A percentile compares a stretch with the other conserved stretches of the same genome.
Evolutionary conservation across 352 stramenopile species (phyloP).

Genomic region (Globisporangium yorkense): DNA sequence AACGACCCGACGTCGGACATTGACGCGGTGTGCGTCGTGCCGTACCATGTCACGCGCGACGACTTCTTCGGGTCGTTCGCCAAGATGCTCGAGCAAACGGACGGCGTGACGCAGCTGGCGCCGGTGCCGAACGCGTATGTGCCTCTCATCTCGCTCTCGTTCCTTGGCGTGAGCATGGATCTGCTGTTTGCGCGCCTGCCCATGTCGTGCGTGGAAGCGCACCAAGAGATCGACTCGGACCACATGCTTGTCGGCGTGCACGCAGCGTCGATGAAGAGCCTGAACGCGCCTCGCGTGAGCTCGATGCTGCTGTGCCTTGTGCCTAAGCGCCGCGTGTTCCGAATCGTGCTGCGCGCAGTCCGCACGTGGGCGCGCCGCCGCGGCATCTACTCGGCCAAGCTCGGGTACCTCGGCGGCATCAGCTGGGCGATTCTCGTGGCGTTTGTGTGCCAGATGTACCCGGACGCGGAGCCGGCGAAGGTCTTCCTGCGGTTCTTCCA

Average conservation of each 20-base stretch:
- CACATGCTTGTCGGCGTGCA: slow-evolving; percentile 91
- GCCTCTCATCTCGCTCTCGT: slow-evolving; percentile 88
- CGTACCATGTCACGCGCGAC: slow-evolving; percentile 75
- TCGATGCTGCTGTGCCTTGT: slow-evolving; percentile 94
- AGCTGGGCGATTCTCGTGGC: slow-evolving; percentile 98
- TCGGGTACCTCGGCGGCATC: slow-evolving; percentile 96
- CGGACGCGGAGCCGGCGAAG: slow-evolving; percentile 57
- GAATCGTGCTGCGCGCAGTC: slow-evolving; percentile 73
- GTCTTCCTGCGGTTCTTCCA: slow-evolving; percentile 83
- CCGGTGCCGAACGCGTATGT: slow-evolving; percentile 89
- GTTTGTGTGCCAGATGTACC: slow-evolving; percentile 91
- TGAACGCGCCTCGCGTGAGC: slow-evolving; percentile 93
- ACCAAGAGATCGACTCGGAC: slow-evolving; percentile 83
- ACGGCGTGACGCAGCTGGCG: slow-evolving; percentile 65
- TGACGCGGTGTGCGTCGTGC: slow-evolving; percentile 76
- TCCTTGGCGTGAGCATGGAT: slow-evolving; percentile 88
- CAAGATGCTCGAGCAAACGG: slow-evolving; percentile 50
- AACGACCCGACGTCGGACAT: slow-evolving; percentile 79
- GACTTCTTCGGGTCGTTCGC: slow-evolving; percentile 86
- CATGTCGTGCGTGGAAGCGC: slow-evolving; percentile 48
- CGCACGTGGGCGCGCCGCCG: slow-evolving; percentile 77
- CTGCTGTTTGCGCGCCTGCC: slow-evolving; percentile 86
- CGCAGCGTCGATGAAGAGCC: slow-evolving; percentile 91
- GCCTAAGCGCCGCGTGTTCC: slow-evolving; percentile 83
- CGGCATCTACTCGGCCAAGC: slow-evolving; percentile 96